These are phyloP conservation scores for Aspergillus quadrilineatus DNA, from an alignment of 2,329 filamentous ascomycete species.

Conservation along the genomic window DNA sequence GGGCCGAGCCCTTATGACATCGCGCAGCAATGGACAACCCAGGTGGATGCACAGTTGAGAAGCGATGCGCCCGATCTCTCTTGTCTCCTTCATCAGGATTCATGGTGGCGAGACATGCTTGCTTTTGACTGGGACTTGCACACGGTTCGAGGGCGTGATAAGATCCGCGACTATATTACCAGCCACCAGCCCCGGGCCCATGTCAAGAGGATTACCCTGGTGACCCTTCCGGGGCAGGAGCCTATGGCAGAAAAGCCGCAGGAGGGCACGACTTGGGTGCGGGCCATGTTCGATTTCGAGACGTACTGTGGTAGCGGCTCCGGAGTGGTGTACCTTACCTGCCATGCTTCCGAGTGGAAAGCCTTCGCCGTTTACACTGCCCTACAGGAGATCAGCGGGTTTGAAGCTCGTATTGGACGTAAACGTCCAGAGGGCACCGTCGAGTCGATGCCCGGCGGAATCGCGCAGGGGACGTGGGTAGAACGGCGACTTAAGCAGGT, in stretches of 20 bases:
- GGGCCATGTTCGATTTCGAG: not conserved
- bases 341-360: not conserved
- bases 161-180: not conserved
- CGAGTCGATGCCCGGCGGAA: not conserved
- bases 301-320: not conserved
- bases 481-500: not conserved
- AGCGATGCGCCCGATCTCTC: not conserved
- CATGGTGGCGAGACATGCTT: conserved; percentile 1
- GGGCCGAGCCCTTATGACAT: not conserved
- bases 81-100: not conserved
- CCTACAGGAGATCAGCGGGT: not conserved
- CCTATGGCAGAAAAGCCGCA: not conserved
- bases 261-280: not conserved
- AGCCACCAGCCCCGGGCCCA: not conserved
- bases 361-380: not conserved
- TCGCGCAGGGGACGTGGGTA: not conserved
- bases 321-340: not conserved
- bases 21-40: not conserved
- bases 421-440: not conserved
- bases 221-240: not conserved
- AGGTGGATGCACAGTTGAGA: not conserved
- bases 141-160: not conserved
- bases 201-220: not conserved
- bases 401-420: not conserved
- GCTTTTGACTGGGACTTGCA: conserved; percentile 2